Evolutionary conservation across 441 rosid genomes (phyloP).

Genomic region (Bruguiera hainesii): DNA sequence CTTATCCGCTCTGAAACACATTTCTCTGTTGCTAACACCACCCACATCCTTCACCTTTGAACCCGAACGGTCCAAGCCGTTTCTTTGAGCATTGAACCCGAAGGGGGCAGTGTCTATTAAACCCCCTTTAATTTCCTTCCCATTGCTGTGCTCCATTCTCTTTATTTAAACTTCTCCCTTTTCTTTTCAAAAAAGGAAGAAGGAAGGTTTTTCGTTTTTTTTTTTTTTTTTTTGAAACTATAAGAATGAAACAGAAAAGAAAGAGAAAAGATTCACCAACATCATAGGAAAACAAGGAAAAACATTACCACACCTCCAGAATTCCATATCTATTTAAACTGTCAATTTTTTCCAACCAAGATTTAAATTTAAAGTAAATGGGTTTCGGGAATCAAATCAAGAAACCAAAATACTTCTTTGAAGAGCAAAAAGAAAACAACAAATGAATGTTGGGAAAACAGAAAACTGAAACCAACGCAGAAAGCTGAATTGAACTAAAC

Average conservation of each 20-base stretch:
- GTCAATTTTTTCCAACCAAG: neutral
- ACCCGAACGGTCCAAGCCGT: conserved; percentile 22
- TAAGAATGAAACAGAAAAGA: neutral
- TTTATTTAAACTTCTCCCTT: neutral
- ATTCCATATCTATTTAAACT: too few species aligned
- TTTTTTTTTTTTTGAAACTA: neutral
- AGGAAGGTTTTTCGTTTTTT: neutral
- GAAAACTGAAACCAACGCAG: neutral
- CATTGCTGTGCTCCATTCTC: conserved; percentile 30
- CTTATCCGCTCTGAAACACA: conserved; percentile 59
- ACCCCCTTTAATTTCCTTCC: conserved; percentile 23
- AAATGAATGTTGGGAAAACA: neutral
- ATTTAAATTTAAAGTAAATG: neutral
- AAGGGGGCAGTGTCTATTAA: neutral
- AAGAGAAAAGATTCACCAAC: neutral
- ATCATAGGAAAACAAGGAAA: neutral
- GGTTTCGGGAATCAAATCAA: neutral
- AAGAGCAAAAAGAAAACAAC: neutral
- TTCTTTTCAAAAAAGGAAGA: neutral
- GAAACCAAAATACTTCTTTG: neutral
- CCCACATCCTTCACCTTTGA: conserved; percentile 36
- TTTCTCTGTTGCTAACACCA: conserved; percentile 40
- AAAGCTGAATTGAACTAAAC: neutral
- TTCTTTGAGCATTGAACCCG: conserved; percentile 1
- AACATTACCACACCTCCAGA: too few species aligned